phyloP scores from a whole-genome alignment of 179 eudicot genomes.

The Gypsophila paniculata region DNA sequence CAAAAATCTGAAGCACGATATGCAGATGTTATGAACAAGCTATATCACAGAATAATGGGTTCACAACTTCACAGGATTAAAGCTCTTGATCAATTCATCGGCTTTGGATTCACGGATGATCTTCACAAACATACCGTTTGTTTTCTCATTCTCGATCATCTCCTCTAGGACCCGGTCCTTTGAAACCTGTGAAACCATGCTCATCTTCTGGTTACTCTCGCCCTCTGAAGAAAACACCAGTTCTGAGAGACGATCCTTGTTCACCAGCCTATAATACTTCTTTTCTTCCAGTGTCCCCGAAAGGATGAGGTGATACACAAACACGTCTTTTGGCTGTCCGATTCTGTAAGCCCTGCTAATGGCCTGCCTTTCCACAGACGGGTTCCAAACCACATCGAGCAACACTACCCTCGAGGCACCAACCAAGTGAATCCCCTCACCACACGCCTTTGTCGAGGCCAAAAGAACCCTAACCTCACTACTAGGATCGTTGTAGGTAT shows the following conservation, averaged over 20 bases:
- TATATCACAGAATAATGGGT: background rate
- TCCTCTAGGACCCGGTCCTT: constrained; percentile 56
- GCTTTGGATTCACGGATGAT: constrained; percentile 45
- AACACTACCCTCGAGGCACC: constrained; percentile 49
- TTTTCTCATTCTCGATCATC: constrained; percentile 42
- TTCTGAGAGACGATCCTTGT: constrained; percentile 30
- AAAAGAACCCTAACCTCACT: constrained; percentile 34
- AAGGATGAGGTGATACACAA: constrained; percentile 35
- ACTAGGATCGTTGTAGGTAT: constrained; percentile 27
- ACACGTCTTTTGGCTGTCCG: constrained; percentile 37
- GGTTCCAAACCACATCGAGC: constrained; percentile 48
- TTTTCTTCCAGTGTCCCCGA: constrained; percentile 26
- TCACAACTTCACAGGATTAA: constrained; percentile 23
- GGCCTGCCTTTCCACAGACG: constrained; percentile 45
- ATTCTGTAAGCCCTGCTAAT: constrained; percentile 45
- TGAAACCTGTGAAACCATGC: constrained; percentile 6
- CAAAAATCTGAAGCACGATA: constrained; percentile 7
- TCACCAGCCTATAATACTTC: constrained; percentile 23
- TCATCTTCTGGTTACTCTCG: constrained; percentile 7
- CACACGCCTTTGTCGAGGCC: constrained; percentile 44
- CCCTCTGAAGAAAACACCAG: constrained; percentile 27
- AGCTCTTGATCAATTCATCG: constrained; percentile 33
- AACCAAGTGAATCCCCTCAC: constrained; percentile 41
- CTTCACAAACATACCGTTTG: constrained; percentile 39
- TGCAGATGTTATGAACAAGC: too few relatives aligned